Evolutionary conservation across 768 basidiomycete genomes (phyloP).

Genomic region (Lentinula sp.): DNA sequence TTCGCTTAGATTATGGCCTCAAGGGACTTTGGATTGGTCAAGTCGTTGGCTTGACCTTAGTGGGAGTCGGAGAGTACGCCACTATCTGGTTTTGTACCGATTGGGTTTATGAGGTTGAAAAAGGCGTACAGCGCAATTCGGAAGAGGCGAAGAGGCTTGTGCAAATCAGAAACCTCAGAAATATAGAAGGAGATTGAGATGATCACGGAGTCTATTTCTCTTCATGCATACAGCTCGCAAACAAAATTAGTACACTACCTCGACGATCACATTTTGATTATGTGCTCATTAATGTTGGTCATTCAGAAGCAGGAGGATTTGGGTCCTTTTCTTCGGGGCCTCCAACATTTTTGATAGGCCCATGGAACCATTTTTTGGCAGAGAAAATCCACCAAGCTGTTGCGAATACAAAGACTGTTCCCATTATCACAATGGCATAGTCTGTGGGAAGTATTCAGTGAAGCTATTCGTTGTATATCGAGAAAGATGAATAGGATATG

Average conservation of each 20-base stretch:
- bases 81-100: conserved; percentile 55
- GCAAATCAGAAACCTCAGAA: neutral
- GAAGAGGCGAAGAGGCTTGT: conserved; percentile 31
- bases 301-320: neutral
- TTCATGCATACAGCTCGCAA: too few relatives aligned
- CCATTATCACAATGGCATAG: conserved; percentile 62
- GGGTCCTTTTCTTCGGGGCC: conserved; percentile 4
- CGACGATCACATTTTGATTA: too few relatives aligned
- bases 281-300: too few relatives aligned
- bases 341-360: conserved; percentile 51
- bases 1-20: conserved; percentile 44
- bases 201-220: too few relatives aligned
- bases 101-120: conserved; percentile 57
- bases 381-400: conserved; percentile 58
- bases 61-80: conserved; percentile 62
- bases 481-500: conserved; percentile 15
- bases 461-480: neutral
- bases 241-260: too few relatives aligned
- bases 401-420: conserved; percentile 60
- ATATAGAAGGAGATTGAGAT: neutral
- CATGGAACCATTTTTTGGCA: conserved; percentile 66
- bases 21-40: conserved; percentile 84
- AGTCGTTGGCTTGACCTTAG: conserved; percentile 64
- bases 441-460: conserved; percentile 31
- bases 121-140: conserved; percentile 43